Conservation (phyloP, 1,139 yeast genomes). For the Kodamaea sp. region DNA sequence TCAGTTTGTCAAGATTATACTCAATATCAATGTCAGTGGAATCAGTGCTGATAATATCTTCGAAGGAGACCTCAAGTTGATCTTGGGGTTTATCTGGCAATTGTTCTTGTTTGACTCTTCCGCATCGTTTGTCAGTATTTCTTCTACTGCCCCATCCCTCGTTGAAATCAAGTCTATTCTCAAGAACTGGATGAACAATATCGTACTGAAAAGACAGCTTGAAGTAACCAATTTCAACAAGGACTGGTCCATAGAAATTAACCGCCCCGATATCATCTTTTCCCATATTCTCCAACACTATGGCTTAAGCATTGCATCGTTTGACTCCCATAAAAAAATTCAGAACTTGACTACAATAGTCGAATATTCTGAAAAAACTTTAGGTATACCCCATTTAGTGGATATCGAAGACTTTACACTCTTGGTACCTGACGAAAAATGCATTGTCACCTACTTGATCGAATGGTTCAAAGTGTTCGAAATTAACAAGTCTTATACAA, state of each 20-base stretch:
- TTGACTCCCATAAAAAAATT: constrained; percentile 26
- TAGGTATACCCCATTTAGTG: constrained; percentile 58
- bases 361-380: constrained; percentile 33
- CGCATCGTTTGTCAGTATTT: constrained; percentile 31
- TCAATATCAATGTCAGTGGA: constrained; percentile 52
- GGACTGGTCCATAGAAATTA: constrained; percentile 41
- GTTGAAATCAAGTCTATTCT: constrained; percentile 35
- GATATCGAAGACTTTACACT: constrained; percentile 60
- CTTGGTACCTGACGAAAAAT: constrained; percentile 61
- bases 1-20: constrained; percentile 53
- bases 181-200: constrained; percentile 35
- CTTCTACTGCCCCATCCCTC: constrained; percentile 29
- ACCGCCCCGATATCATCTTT: constrained; percentile 30
- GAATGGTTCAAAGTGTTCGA: constrained; percentile 63
- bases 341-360: constrained; percentile 25
- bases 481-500: constrained; percentile 10
- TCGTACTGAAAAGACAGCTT: constrained; percentile 21
- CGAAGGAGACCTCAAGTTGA: constrained; percentile 62
- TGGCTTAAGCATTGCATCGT: constrained; percentile 6
- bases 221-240: constrained; percentile 34
- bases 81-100: constrained; percentile 69
- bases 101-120: constrained; percentile 53
- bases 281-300: constrained; percentile 25
- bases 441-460: constrained; percentile 64
- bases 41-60: constrained; percentile 70